Percentiles rank a stretch among this genome's conserved stretches.
Evolutionary conservation across 2,329 filamentous ascomycete species (phyloP).

Genomic region (Cytospora chrysosperma): DNA sequence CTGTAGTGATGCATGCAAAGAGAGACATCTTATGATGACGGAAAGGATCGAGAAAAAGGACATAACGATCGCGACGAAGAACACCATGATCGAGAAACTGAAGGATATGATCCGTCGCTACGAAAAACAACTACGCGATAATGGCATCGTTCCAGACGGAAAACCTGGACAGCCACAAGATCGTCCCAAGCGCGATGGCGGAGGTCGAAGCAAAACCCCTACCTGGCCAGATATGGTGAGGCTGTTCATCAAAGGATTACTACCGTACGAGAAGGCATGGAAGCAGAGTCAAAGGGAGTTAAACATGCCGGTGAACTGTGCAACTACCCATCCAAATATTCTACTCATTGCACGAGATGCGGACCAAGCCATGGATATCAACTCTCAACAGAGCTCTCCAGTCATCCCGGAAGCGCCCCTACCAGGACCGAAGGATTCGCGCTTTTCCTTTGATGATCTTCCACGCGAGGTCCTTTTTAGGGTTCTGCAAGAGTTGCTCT

Average conservation of each 20-base stretch:
- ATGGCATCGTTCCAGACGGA: background rate
- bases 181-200: background rate
- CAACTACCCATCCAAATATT: slow-evolving; percentile 2
- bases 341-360: background rate
- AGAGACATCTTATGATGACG: background rate
- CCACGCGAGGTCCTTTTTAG: background rate
- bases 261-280: slow-evolving; percentile 1
- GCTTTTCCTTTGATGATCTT: background rate
- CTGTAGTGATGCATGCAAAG: background rate
- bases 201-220: background rate
- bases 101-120: background rate
- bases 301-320: slow-evolving; percentile 4
- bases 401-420: background rate
- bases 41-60: background rate
- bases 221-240: background rate
- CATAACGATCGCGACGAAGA: background rate
- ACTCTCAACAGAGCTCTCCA: background rate
- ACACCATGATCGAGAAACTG: background rate
- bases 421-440: background rate
- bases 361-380: background rate
- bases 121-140: background rate
- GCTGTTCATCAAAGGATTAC: background rate
- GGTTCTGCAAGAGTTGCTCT: slow-evolving; percentile 6
- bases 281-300: background rate
- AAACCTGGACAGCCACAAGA: background rate